Percentiles rank a stretch among this genome's conserved stretches.
Conservation (phyloP, 345 rosid species). For the Rhodamnia argentea region DNA sequence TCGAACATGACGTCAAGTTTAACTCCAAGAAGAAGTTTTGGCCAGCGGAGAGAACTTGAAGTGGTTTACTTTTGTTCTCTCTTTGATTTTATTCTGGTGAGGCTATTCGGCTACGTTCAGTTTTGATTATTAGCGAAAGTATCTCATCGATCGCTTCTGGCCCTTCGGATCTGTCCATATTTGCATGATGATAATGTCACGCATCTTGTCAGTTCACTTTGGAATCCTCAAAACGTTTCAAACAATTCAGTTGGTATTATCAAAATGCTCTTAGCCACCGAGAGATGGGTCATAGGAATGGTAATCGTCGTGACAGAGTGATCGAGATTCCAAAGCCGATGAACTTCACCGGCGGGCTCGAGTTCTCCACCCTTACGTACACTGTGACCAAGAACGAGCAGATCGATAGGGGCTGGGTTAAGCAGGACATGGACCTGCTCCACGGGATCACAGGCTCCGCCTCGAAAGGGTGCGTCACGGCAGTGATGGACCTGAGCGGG, state of each 20-base stretch:
- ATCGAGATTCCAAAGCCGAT: slow-evolving; percentile 26
- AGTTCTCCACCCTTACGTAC: slow-evolving; percentile 39
- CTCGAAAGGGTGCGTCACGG: slow-evolving; percentile 57
- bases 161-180: too few relatives aligned
- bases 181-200: too few relatives aligned
- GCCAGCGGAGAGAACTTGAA: neutral
- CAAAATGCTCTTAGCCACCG: neutral
- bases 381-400: slow-evolving; percentile 30
- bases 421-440: slow-evolving; percentile 37
- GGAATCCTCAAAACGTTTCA: too few relatives aligned
- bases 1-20: too few relatives aligned
- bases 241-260: neutral
- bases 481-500: slow-evolving; percentile 69
- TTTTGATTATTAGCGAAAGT: neutral
- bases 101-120: neutral
- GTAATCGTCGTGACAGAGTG: slow-evolving; percentile 12
- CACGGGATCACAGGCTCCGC: slow-evolving; percentile 50
- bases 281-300: slow-evolving; percentile 14
- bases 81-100: neutral
- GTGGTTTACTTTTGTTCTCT: neutral
- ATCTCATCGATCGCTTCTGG: neutral
- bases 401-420: slow-evolving; percentile 35
- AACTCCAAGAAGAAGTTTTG: neutral
- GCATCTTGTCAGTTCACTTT: too few relatives aligned
- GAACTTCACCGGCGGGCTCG: slow-evolving; percentile 38